A percentile compares a stretch with the other conserved stretches of the same genome.
These are phyloP conservation scores for Dysphania ambrosioides DNA, from an alignment of 148 eudicot species.

Conservation along the genomic window DNA sequence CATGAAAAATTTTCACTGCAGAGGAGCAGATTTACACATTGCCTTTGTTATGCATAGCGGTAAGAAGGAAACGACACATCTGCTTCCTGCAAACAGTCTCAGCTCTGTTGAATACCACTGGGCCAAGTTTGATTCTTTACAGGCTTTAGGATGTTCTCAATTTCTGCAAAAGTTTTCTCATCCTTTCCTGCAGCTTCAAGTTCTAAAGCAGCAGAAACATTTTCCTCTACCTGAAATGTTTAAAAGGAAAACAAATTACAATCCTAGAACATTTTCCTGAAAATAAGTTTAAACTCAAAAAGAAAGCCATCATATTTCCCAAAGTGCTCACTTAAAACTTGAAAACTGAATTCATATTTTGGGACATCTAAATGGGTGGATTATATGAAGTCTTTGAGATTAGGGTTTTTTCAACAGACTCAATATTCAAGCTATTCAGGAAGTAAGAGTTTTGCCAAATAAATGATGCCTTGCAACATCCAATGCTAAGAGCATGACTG, in stretches of 20 bases:
- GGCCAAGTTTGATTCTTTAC: constrained; percentile 93
- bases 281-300: neutral
- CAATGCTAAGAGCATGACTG: neutral
- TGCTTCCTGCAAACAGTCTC: neutral
- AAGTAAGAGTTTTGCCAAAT: neutral
- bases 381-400: neutral
- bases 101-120: constrained; percentile 51
- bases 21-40: neutral
- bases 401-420: neutral
- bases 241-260: neutral
- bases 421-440: neutral
- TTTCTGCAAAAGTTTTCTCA: constrained; percentile 46
- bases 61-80: neutral
- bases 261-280: neutral
- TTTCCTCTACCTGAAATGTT: constrained; percentile 66
- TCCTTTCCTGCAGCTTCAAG: constrained; percentile 53
- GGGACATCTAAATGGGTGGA: neutral
- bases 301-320: neutral
- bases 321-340: neutral
- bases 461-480: neutral
- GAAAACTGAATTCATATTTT: neutral
- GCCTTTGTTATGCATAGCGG: neutral
- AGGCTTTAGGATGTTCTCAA: constrained; percentile 71
- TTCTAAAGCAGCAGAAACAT: constrained; percentile 73
- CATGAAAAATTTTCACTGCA: neutral